phyloP scores from a whole-genome alignment of 2,329 filamentous ascomycete genomes.

The Diaporthe sp. region DNA sequence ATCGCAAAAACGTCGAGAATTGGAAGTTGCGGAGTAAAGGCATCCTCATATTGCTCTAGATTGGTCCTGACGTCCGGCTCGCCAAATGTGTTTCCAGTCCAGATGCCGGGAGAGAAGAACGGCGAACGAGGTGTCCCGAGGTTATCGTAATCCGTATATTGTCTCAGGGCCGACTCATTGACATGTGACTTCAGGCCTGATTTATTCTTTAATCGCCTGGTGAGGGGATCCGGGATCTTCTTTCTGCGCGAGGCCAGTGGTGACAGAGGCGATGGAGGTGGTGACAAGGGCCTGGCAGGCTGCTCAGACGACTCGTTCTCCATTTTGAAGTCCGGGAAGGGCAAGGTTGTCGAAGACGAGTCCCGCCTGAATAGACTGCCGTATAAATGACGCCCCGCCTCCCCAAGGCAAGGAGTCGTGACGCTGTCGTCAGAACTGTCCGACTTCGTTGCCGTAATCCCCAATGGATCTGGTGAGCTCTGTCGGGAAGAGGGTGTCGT shows the following conservation, averaged over 20 bases:
- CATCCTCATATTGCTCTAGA: slow-evolving; percentile 32
- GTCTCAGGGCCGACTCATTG: slow-evolving; percentile 24
- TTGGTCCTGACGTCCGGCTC: slow-evolving; percentile 32
- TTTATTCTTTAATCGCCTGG: slow-evolving; percentile 15
- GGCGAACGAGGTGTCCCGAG: slow-evolving; percentile 28
- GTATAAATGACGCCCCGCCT: slow-evolving; percentile 9
- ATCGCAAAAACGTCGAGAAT: slow-evolving; percentile 35
- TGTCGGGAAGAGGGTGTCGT: slow-evolving; percentile 17
- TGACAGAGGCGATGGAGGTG: slow-evolving; percentile 25
- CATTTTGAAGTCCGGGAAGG: slow-evolving; percentile 23
- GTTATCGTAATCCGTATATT: slow-evolving; percentile 38
- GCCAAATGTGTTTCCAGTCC: slow-evolving; percentile 29
- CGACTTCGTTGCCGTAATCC: neutral
- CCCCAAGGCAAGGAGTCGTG: slow-evolving; percentile 11
- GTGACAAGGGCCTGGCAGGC: neutral
- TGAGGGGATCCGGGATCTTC: slow-evolving; percentile 14
- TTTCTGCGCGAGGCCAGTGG: slow-evolving; percentile 21
- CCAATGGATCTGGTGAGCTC: neutral
- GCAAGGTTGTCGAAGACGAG: slow-evolving; percentile 5
- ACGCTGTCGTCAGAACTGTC: slow-evolving; percentile 20
- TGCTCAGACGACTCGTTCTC: neutral
- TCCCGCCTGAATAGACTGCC: neutral
- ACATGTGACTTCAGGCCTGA: slow-evolving; percentile 24
- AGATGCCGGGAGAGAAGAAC: neutral
- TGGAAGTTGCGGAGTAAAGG: neutral